Percentiles rank a stretch among this genome's conserved stretches.
phyloP scores from a whole-genome alignment of 345 rosid genomes.

The Firmiana major region DNA sequence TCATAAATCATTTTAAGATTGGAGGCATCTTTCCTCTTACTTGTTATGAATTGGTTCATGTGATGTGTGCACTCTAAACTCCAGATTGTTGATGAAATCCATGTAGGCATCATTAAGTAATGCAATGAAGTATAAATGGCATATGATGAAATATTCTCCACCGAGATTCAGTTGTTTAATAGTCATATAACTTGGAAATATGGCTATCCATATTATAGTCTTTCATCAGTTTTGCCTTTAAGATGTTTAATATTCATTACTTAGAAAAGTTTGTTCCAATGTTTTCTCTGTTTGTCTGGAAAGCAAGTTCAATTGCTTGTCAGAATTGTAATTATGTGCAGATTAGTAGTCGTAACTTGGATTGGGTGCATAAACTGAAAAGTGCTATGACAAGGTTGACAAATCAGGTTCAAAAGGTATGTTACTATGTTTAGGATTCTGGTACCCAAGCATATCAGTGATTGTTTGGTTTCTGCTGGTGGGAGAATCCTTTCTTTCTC shows the following conservation, averaged over 20 bases:
- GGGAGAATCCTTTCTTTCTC: not conserved
- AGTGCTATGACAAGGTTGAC: conserved; percentile 59
- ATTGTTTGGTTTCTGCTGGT: not conserved
- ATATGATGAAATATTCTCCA: not conserved
- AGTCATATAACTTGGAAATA: not conserved
- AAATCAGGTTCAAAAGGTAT: conserved; percentile 40
- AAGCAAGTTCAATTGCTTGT: conserved; percentile 6
- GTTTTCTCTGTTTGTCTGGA: conserved; percentile 1
- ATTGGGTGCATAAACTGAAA: conserved; percentile 47
- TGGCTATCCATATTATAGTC: not conserved
- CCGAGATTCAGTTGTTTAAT: not conserved
- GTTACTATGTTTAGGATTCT: not conserved
- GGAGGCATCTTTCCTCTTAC: not conserved
- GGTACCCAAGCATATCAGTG: not conserved
- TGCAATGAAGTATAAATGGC: not conserved
- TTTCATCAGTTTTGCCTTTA: not conserved
- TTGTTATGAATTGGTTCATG: not conserved
- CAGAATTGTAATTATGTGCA: conserved; percentile 14
- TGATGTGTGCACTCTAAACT: not conserved
- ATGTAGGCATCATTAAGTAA: not conserved
- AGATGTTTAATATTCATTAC: not conserved
- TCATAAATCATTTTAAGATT: not conserved
- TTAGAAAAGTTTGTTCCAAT: not conserved
- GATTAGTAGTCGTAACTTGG: conserved; percentile 60
- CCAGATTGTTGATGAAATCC: not conserved